Evolutionary conservation across 2,329 filamentous ascomycete genomes (phyloP).

Genomic region (Epichloe typhina): DNA sequence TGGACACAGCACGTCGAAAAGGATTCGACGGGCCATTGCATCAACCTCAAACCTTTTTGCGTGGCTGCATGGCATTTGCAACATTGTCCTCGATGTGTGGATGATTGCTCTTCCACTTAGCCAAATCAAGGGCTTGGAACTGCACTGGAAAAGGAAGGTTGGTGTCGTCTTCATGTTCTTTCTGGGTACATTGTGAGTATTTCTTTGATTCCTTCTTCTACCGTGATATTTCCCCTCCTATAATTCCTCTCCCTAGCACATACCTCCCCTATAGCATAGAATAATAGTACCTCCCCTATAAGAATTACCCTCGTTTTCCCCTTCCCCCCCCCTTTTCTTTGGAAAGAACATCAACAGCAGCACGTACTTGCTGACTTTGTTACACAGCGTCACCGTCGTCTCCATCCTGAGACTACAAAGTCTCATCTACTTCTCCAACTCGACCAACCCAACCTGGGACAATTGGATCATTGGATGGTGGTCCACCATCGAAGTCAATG

Average conservation of each 20-base stretch:
- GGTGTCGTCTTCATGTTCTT: constrained; percentile 6
- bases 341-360: too few species aligned
- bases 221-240: too few species aligned
- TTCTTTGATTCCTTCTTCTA: not conserved
- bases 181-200: constrained; percentile 5
- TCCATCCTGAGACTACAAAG: constrained; percentile 4
- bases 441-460: constrained; percentile 5
- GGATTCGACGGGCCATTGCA: not conserved
- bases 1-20: constrained; percentile 28
- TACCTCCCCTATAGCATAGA: too few species aligned
- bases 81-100: constrained; percentile 4
- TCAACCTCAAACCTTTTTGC: constrained; percentile 5
- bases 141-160: constrained; percentile 5
- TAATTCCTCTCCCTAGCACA: too few species aligned
- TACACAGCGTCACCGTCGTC: constrained; percentile 4
- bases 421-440: constrained; percentile 4
- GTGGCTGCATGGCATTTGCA: constrained; percentile 1
- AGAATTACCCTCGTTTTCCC: too few species aligned
- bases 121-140: constrained; percentile 1
- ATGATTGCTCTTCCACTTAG: constrained; percentile 6
- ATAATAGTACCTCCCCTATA: too few species aligned
- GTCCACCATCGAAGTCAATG: constrained; percentile 5
- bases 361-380: not conserved
- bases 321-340: too few species aligned
- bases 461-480: constrained; percentile 4